A percentile compares a stretch with the other conserved stretches of the same genome.
phyloP scores from a whole-genome alignment of 805 yeast species.

The Zygotorulaspora florentina region DNA sequence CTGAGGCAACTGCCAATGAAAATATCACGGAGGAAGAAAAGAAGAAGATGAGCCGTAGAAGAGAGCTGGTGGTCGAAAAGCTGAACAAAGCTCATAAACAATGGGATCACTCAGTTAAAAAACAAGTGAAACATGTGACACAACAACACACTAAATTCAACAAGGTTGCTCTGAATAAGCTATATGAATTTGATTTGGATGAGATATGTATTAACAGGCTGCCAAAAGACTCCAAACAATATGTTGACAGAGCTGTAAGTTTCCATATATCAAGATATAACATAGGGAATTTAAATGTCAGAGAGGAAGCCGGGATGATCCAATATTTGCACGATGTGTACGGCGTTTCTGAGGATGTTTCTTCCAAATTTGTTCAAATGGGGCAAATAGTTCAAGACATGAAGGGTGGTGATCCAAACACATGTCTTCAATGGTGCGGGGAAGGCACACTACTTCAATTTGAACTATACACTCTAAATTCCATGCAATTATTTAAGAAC shows the following conservation, averaged over 20 bases:
- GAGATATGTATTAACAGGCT: slow-evolving; percentile 36
- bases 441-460: slow-evolving; percentile 24
- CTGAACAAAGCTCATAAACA: slow-evolving; percentile 27
- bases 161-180: slow-evolving; percentile 26
- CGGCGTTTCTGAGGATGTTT: slow-evolving; percentile 26
- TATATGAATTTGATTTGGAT: slow-evolving; percentile 34
- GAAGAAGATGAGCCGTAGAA: slow-evolving; percentile 20
- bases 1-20: slow-evolving; percentile 14
- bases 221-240: slow-evolving; percentile 19
- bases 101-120: slow-evolving; percentile 32
- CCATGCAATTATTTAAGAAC: slow-evolving; percentile 17
- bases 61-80: slow-evolving; percentile 30
- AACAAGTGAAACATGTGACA: slow-evolving; percentile 27
- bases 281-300: slow-evolving; percentile 38
- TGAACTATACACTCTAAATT: slow-evolving; percentile 24
- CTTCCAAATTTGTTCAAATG: slow-evolving; percentile 40
- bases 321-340: slow-evolving; percentile 32
- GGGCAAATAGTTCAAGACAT: slow-evolving; percentile 40
- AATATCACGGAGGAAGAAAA: slow-evolving; percentile 16
- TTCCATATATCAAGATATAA: slow-evolving; percentile 47
- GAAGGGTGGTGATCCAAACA: slow-evolving; percentile 35
- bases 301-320: slow-evolving; percentile 26
- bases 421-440: slow-evolving; percentile 50
- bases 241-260: slow-evolving; percentile 41
- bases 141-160: slow-evolving; percentile 29